These are phyloP conservation scores for Lagenidium giganteum DNA, from an alignment of 352 stramenopile species.

Conservation along the genomic window DNA sequence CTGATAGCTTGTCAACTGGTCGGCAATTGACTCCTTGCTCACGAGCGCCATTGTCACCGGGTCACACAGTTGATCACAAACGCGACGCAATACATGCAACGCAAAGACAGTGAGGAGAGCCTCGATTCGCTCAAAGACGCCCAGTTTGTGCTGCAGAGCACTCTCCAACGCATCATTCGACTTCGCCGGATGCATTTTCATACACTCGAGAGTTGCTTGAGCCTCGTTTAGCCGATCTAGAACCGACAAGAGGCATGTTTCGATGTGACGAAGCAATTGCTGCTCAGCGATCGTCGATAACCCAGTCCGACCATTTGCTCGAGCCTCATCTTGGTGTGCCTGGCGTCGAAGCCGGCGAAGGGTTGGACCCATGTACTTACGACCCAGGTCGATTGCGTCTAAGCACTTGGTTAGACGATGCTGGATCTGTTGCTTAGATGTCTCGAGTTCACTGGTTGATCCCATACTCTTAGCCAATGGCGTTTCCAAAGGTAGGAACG, in stretches of 20 bases:
- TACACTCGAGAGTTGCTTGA: slow-evolving; percentile 1
- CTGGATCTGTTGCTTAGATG: slow-evolving; percentile 16
- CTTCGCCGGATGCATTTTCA: background rate
- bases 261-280: slow-evolving; percentile 9
- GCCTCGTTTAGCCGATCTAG: slow-evolving; percentile 5
- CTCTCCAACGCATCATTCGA: slow-evolving; percentile 1
- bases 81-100: slow-evolving; percentile 36
- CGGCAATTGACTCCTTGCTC: slow-evolving; percentile 24
- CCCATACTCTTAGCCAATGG: too few species aligned
- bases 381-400: slow-evolving; percentile 14
- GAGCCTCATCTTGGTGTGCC: background rate
- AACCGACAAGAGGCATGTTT: slow-evolving; percentile 8
- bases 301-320: background rate
- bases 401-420: slow-evolving; percentile 5
- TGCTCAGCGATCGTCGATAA: slow-evolving; percentile 9
- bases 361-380: slow-evolving; percentile 18
- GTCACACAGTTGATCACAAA: slow-evolving; percentile 46
- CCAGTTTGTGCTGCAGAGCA: slow-evolving; percentile 13
- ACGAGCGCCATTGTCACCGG: slow-evolving; percentile 18
- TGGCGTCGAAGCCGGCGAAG: slow-evolving; percentile 8
- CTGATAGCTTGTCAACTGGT: slow-evolving; percentile 38
- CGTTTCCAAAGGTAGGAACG: too few species aligned
- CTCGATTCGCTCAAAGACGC: slow-evolving; percentile 32
- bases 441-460: too few species aligned
- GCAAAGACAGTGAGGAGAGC: slow-evolving; percentile 47